Percentiles rank a stretch among this genome's conserved stretches.
These are phyloP conservation scores for Davidsoniella eucalypti DNA, from an alignment of 2,329 filamentous ascomycete species.

Conservation along the genomic window DNA sequence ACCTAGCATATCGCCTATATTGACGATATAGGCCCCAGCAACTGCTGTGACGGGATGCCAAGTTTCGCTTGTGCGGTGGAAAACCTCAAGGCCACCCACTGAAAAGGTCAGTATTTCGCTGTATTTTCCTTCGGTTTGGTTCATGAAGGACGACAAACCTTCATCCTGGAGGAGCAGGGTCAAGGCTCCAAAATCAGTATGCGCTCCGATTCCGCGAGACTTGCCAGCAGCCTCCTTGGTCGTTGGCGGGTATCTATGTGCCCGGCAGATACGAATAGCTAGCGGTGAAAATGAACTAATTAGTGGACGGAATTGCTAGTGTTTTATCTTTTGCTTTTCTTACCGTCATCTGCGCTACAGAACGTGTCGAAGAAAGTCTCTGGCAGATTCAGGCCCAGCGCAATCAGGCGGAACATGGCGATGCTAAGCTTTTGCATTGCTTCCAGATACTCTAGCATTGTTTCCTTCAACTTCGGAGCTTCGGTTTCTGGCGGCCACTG, in stretches of 20 bases:
- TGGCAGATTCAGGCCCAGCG: not conserved
- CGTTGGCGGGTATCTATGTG: not conserved
- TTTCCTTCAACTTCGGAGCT: not conserved
- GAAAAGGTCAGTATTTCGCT: too few relatives aligned
- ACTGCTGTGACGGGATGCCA: constrained; percentile 11
- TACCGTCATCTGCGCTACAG: not conserved
- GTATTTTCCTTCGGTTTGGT: too few relatives aligned
- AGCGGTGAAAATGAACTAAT: not conserved
- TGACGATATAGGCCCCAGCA: constrained; percentile 16
- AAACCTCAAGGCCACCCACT: constrained; percentile 4
- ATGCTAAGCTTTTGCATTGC: not conserved
- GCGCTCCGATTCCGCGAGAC: constrained; percentile 14
- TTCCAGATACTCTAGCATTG: not conserved
- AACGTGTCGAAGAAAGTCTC: not conserved
- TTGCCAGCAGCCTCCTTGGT: not conserved
- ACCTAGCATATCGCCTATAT: constrained; percentile 18
- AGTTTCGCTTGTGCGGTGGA: not conserved
- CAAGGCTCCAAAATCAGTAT: constrained; percentile 18
- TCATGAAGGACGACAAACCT: constrained; percentile 13
- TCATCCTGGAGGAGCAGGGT: constrained; percentile 17
- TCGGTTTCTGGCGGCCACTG: not conserved
- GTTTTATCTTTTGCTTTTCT: not conserved
- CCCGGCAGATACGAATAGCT: not conserved
- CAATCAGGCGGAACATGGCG: constrained; percentile 1
- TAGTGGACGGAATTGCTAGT: too few relatives aligned